Percentiles rank a stretch among this genome's conserved stretches.
Conservation (phyloP, 2,329 filamentous ascomycete genomes). For the Penicillium sp. region DNA sequence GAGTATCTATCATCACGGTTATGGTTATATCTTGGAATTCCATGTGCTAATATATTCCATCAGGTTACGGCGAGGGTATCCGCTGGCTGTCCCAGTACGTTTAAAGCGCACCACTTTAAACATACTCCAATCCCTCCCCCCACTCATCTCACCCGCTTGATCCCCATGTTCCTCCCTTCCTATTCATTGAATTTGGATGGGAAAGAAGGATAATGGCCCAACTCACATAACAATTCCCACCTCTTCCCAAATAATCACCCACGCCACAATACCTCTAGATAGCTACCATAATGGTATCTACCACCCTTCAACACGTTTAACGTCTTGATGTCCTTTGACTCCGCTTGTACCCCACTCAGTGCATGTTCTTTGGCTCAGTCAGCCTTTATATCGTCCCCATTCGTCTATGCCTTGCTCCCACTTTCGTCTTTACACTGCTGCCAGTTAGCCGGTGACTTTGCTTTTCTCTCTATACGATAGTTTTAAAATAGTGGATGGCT, state of each 20-base stretch:
- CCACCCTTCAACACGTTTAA: not conserved
- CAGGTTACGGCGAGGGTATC: constrained; percentile 84
- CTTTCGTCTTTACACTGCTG: constrained; percentile 6
- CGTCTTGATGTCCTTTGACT: constrained; percentile 8
- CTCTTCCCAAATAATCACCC: not conserved
- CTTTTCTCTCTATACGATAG: constrained; percentile 7
- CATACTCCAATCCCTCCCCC: not conserved
- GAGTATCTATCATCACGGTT: constrained; percentile 33
- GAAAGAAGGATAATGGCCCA: not conserved
- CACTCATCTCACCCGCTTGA: not conserved
- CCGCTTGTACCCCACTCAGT: constrained; percentile 8
- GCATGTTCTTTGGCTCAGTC: constrained; percentile 7
- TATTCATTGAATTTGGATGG: not conserved
- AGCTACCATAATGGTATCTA: constrained; percentile 2
- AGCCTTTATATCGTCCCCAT: not conserved
- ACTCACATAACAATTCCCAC: not conserved
- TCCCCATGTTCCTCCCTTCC: not conserved
- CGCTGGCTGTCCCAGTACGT: constrained; percentile 93
- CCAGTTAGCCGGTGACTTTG: constrained; percentile 17
- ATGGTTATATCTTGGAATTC: not conserved
- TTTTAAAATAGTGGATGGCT: not conserved
- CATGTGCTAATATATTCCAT: constrained; percentile 9
- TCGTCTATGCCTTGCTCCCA: not conserved
- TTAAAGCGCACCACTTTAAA: constrained; percentile 49
- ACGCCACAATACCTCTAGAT: constrained; percentile 1